A percentile compares a stretch with the other conserved stretches of the same genome.
Conservation (phyloP, 352 stramenopile species). For the Pythium apleroticum region DNA sequence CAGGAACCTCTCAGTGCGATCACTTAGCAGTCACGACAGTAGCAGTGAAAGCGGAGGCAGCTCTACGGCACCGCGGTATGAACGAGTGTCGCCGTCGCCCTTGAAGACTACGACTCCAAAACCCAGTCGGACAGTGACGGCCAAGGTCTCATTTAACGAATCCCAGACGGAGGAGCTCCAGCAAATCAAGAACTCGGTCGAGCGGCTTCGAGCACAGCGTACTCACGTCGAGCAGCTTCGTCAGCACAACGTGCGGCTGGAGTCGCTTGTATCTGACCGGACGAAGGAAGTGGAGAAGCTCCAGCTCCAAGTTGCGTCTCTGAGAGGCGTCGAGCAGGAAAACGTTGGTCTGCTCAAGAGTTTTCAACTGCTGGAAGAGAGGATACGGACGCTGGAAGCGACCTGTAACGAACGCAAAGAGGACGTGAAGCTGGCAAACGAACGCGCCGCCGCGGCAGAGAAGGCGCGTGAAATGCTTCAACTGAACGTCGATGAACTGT, state of each 20-base stretch:
- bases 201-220: slow-evolving; percentile 48
- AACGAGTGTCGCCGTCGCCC: neutral
- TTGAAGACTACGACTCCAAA: neutral
- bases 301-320: slow-evolving; percentile 34
- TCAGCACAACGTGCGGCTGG: slow-evolving; percentile 41
- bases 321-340: slow-evolving; percentile 49
- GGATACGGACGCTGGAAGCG: slow-evolving; percentile 42
- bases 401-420: slow-evolving; percentile 28
- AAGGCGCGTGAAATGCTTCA: slow-evolving; percentile 40
- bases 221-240: slow-evolving; percentile 55
- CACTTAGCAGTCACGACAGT: slow-evolving; percentile 18
- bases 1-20: slow-evolving; percentile 23
- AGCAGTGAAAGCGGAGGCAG: neutral
- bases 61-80: neutral
- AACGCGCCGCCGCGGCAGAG: slow-evolving; percentile 22
- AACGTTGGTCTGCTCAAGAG: slow-evolving; percentile 56
- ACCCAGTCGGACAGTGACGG: slow-evolving; percentile 6
- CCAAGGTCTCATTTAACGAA: slow-evolving; percentile 18
- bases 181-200: slow-evolving; percentile 57
- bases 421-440: slow-evolving; percentile 4
- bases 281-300: slow-evolving; percentile 47
- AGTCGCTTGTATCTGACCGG: slow-evolving; percentile 33
- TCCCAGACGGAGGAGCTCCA: slow-evolving; percentile 22
- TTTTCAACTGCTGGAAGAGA: slow-evolving; percentile 55
- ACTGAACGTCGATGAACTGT: slow-evolving; percentile 30